Evolutionary conservation across 2,329 filamentous ascomycete species (phyloP).

Genomic region (Peltaster fructicola): DNA sequence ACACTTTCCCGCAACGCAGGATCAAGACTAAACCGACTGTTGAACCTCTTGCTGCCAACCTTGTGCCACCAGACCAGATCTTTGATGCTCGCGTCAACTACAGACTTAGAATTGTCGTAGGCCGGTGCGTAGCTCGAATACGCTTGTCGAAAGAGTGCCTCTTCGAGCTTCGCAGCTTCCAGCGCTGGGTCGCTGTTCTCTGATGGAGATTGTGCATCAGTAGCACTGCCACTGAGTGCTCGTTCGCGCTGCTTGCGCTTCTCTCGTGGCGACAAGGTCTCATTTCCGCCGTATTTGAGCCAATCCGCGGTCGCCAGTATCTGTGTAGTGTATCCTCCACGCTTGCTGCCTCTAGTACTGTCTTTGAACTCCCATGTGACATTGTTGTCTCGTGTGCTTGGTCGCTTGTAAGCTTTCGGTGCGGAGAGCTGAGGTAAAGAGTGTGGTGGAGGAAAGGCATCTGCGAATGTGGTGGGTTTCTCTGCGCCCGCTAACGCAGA

Average conservation of each 20-base stretch:
- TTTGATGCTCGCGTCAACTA: constrained; percentile 49
- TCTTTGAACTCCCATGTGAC: constrained; percentile 29
- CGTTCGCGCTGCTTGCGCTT: constrained; percentile 55
- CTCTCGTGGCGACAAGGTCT: constrained; percentile 39
- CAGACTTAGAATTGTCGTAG: constrained; percentile 53
- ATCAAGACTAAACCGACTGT: constrained; percentile 42
- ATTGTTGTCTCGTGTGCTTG: constrained; percentile 39
- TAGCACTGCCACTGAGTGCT: constrained; percentile 46
- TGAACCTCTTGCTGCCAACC: constrained; percentile 46
- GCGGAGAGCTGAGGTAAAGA: constrained; percentile 50
- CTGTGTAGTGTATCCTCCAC: constrained; percentile 46
- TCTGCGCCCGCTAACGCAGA: constrained; percentile 26
- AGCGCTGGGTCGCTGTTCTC: constrained; percentile 18
- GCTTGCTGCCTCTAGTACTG: constrained; percentile 18
- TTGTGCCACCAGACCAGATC: constrained; percentile 63
- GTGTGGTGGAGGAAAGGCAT: constrained; percentile 53
- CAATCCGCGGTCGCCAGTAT: constrained; percentile 49
- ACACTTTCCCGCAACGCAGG: too few relatives aligned
- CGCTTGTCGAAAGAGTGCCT: constrained; percentile 55
- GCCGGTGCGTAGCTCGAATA: constrained; percentile 68
- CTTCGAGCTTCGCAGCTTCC: constrained; percentile 40
- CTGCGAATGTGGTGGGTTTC: constrained; percentile 47
- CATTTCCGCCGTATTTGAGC: constrained; percentile 35
- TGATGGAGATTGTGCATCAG: constrained; percentile 26
- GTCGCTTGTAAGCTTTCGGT: constrained; percentile 48